These are phyloP conservation scores for Starmerella lactis-condensi DNA, from an alignment of 805 yeast genomes.

Conservation along the genomic window DNA sequence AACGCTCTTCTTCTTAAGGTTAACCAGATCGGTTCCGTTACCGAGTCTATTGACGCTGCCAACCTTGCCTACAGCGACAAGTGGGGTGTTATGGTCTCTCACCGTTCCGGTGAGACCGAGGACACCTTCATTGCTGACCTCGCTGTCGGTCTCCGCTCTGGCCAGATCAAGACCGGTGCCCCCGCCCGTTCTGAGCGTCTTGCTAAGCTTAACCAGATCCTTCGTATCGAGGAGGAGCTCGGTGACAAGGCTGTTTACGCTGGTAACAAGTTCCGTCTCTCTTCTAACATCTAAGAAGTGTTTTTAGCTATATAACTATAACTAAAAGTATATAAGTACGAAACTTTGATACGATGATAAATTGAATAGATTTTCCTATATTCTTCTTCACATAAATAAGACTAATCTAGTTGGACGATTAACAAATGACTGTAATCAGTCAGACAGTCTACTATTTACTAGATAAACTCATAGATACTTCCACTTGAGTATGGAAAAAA, in stretches of 20 bases:
- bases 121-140: constrained; percentile 96
- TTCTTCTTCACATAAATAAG: no score
- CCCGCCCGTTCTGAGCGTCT: constrained; percentile 99
- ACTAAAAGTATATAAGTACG: no score
- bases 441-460: no score
- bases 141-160: constrained; percentile 92
- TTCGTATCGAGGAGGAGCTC: constrained; percentile 96
- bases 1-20: constrained; percentile 90
- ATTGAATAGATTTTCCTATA: no score
- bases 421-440: no score
- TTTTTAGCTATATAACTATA: constrained; percentile 1
- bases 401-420: no score
- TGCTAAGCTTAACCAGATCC: constrained; percentile 95
- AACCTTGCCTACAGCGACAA: constrained; percentile 84
- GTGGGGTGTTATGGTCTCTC: constrained; percentile 99
- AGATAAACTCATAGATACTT: no score
- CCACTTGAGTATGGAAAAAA: no score
- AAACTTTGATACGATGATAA: no score
- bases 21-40: constrained; percentile 92
- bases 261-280: constrained; percentile 69
- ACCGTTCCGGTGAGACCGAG: constrained; percentile 99
- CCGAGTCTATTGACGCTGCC: constrained; percentile 96
- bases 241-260: constrained; percentile 96
- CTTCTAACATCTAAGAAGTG: constrained; percentile 21
- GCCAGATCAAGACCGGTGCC: constrained; percentile 99